A percentile compares a stretch with the other conserved stretches of the same genome.
Evolutionary conservation across 2,329 filamentous ascomycete species (phyloP).

Genomic region (Teratosphaeriaceae sp.): DNA sequence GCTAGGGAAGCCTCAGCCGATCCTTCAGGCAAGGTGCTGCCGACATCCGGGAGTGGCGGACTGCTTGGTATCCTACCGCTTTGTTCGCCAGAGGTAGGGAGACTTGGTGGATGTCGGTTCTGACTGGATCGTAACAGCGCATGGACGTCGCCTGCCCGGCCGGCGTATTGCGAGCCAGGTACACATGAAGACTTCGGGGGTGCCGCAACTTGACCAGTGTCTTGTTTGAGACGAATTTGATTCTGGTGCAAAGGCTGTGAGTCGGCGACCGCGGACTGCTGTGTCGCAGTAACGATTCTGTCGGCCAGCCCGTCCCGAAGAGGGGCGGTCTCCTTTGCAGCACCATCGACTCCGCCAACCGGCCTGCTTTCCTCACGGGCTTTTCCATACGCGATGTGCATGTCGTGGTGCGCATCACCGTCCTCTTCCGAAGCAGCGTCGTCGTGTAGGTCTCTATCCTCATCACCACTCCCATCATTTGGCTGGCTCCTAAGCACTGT

Average conservation of each 20-base stretch:
- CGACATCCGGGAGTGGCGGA: slow-evolving; percentile 21
- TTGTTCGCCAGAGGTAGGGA: slow-evolving; percentile 1
- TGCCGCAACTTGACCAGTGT: neutral
- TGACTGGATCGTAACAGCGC: slow-evolving; percentile 14
- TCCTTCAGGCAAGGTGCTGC: slow-evolving; percentile 18
- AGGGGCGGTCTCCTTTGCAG: neutral
- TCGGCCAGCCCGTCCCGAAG: no score
- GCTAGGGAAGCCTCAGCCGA: slow-evolving; percentile 13
- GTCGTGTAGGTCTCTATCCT: slow-evolving; percentile 6
- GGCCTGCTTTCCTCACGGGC: no score
- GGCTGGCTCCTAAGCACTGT: slow-evolving; percentile 28
- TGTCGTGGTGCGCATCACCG: slow-evolving; percentile 2
- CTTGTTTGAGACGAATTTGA: neutral
- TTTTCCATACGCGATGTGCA: no score
- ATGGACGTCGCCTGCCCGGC: slow-evolving; percentile 25
- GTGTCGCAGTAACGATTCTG: slow-evolving; percentile 16
- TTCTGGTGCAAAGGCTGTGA: slow-evolving; percentile 35
- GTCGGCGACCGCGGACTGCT: slow-evolving; percentile 38
- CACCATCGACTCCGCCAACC: no score
- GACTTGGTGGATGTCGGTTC: neutral
- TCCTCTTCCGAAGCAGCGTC: slow-evolving; percentile 8
- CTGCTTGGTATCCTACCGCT: slow-evolving; percentile 26
- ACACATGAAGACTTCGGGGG: slow-evolving; percentile 29
- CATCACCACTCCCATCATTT: slow-evolving; percentile 15
- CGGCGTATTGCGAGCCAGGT: slow-evolving; percentile 29